These are phyloP conservation scores for Diaporthe helianthi DNA, from an alignment of 2,329 filamentous ascomycete species.

Conservation along the genomic window DNA sequence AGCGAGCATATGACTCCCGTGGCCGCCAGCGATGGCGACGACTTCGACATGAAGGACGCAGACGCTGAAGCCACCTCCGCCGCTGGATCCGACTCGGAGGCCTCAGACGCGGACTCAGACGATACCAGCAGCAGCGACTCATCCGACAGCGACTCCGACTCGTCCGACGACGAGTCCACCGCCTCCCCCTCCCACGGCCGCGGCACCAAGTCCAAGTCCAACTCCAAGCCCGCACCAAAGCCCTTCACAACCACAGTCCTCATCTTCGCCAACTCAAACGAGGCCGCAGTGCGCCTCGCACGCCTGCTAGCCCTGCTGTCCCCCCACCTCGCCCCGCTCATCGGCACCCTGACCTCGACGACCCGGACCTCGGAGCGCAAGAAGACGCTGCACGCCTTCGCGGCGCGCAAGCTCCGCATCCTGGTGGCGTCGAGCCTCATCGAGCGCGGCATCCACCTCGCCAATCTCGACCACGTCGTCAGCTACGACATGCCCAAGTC, in stretches of 20 bases:
- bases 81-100: constrained; percentile 44
- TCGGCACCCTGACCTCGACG: constrained; percentile 79
- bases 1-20: constrained; percentile 55
- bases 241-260: constrained; percentile 60
- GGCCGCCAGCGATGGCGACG: constrained; percentile 41
- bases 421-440: constrained; percentile 94
- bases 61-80: constrained; percentile 42
- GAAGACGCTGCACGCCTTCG: constrained; percentile 72
- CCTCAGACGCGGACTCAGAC: constrained; percentile 41
- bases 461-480: constrained; percentile 80
- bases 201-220: constrained; percentile 4
- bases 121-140: constrained; percentile 39
- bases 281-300: constrained; percentile 84
- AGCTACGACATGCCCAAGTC: constrained; percentile 92
- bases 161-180: constrained; percentile 36
- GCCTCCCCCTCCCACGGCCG: not conserved
- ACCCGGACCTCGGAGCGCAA: constrained; percentile 75
- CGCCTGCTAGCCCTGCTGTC: constrained; percentile 76
- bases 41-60: constrained; percentile 47
- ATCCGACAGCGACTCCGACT: constrained; percentile 38
- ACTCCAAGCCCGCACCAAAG: constrained; percentile 8
- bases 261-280: constrained; percentile 91
- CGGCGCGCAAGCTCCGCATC: constrained; percentile 68
- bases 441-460: constrained; percentile 86
- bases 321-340: constrained; percentile 60